Base-by-base conservation (phyloP, 2,329 filamentous ascomycete species). In the Chrysoporthe cubensis region DNA sequence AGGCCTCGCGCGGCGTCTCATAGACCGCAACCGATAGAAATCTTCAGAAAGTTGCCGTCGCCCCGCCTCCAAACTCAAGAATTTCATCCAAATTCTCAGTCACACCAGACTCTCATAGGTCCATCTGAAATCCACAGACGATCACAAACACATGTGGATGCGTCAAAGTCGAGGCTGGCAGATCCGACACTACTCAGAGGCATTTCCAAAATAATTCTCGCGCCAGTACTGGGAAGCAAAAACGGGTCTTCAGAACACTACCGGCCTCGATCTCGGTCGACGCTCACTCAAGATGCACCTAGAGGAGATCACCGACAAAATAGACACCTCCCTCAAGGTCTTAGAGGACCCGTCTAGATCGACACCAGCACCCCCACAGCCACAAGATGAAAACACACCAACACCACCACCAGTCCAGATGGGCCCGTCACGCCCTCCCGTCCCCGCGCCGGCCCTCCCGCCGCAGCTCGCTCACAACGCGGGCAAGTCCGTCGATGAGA, bases 401-500 rank as follows among this genome's bases (percentile, higher is more conserved):
- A 4, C 66, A 43, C 58, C 65, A 48, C 26, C 58, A 32, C 40
- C 65, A 16, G 52, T 16, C 13, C 40, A 62, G 69, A 64, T 66
- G n/a, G 16, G 62, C 21, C 66, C 73, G 9, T 46, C 58, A 32
- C 44, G 64, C 5, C 69, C 67, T 54, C 16, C 70, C 44, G 26
- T 62, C 40, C n/a, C 58, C 59, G 71, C 67, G 18, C 84, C 84
- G 0, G 78, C 80, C 64, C 80, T 87, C 34, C 83, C 85, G 3
- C 83, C 84, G 0, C 79, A 75, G 3, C 77, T 81, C 65, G 78
- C 80, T 32, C 72, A 78, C 71, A 75, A 75, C 67, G 74, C 74
- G 34, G 78, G 80, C 73, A 85, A 84, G 78, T 84, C 85, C 4
- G 79, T 84, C 2, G 85, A 87, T 48, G 85, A 88, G 73, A 82